Percentiles rank a stretch among this genome's conserved stretches.
phyloP scores from a whole-genome alignment of 2,329 filamentous ascomycete genomes.

The Colletotrichum sidae region DNA sequence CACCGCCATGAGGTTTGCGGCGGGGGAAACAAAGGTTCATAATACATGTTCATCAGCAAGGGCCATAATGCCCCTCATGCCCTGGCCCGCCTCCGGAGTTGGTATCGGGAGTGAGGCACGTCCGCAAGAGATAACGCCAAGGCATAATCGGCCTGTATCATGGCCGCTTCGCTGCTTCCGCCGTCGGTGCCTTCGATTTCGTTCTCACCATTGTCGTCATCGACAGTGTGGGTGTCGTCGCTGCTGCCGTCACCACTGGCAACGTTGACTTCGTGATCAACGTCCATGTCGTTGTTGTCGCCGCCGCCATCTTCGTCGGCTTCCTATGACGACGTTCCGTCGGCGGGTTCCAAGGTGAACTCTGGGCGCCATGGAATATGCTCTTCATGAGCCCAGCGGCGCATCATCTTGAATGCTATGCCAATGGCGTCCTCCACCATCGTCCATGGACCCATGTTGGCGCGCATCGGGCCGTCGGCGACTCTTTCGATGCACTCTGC shows the following conservation, averaged over 20 bases:
- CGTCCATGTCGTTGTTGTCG: not conserved
- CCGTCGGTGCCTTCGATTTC: too few species aligned
- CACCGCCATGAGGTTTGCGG: conserved; percentile 1
- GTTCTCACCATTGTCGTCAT: too few species aligned
- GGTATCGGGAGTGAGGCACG: not conserved
- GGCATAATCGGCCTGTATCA: too few species aligned
- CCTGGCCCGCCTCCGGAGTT: not conserved
- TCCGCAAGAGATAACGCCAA: conserved; percentile 1
- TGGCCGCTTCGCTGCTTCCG: too few species aligned
- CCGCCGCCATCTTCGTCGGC: conserved; percentile 2
- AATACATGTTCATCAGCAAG: conserved; percentile 30
- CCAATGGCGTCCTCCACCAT: conserved; percentile 57
- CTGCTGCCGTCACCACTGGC: too few species aligned
- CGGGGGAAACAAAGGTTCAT: conserved; percentile 13
- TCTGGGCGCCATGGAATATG: conserved; percentile 59
- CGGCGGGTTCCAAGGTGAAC: conserved; percentile 39
- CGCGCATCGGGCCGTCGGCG: conserved; percentile 41
- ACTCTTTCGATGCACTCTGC: conserved; percentile 48
- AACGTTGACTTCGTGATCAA: not conserved
- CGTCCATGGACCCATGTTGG: conserved; percentile 55
- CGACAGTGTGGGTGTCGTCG: too few species aligned
- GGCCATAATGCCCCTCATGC: conserved; percentile 18
- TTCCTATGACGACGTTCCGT: conserved; percentile 27
- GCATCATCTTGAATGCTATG: conserved; percentile 53
- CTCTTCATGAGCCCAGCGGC: conserved; percentile 57